Percentiles rank a stretch among this genome's conserved stretches.
These are phyloP conservation scores for Tricholoma matsutake DNA, from an alignment of 768 basidiomycete species.

Conservation along the genomic window DNA sequence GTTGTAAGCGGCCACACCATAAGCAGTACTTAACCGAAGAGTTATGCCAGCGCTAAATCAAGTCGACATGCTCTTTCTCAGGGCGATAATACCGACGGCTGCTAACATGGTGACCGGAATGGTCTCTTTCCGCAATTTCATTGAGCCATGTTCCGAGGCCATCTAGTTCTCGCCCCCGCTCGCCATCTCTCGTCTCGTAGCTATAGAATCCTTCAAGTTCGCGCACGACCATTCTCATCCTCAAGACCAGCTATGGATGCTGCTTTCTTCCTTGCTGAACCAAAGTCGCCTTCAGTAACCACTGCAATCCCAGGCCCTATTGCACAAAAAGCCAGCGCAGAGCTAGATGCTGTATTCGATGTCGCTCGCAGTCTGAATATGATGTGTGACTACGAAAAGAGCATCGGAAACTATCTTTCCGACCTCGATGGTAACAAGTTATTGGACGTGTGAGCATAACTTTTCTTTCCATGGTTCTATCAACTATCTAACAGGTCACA, in stretches of 20 bases:
- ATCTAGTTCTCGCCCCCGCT: neutral
- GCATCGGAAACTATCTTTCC: neutral
- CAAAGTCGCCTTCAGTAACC: neutral
- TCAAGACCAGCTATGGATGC: neutral
- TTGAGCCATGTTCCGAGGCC: neutral
- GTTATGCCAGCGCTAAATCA: too few relatives aligned
- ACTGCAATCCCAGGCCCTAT: neutral
- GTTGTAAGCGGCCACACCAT: too few relatives aligned
- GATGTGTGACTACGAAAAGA: neutral
- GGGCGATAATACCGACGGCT: too few relatives aligned
- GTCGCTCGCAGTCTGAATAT: neutral
- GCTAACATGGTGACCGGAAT: too few relatives aligned
- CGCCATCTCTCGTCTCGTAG: neutral
- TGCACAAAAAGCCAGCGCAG: neutral
- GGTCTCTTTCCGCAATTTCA: too few relatives aligned
- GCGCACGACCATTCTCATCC: neutral
- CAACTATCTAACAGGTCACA: neutral
- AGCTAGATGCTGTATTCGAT: neutral
- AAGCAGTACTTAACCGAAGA: too few relatives aligned
- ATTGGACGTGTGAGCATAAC: neutral
- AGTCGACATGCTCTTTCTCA: too few relatives aligned
- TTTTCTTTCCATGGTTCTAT: neutral
- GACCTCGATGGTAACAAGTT: neutral
- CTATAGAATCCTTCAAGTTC: neutral
- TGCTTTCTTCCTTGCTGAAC: neutral